These are phyloP conservation scores for Pterocarpus santalinus DNA, from an alignment of 306 rosid genomes.

Conservation along the genomic window DNA sequence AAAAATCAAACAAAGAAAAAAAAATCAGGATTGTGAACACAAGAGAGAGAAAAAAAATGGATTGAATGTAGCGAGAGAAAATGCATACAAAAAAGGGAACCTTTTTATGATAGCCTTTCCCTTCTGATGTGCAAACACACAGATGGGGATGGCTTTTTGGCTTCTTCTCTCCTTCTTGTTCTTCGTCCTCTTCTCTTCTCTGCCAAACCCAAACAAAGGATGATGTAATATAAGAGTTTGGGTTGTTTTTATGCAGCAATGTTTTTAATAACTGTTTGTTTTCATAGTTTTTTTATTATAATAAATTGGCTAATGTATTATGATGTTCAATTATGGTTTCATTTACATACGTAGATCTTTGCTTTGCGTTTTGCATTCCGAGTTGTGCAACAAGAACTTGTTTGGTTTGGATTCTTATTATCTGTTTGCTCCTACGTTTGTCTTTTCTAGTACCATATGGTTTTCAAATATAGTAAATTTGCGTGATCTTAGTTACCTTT, in stretches of 20 bases:
- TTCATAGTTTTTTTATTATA: background rate
- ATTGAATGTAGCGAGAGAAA: background rate
- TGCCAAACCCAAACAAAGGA: background rate
- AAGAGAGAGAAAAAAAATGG: background rate
- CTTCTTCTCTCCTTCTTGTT: constrained; percentile 36
- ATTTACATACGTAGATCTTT: background rate
- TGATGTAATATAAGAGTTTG: background rate
- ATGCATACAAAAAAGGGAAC: constrained; percentile 16
- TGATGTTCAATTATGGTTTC: constrained; percentile 17
- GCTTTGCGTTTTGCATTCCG: constrained; percentile 7
- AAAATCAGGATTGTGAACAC: background rate
- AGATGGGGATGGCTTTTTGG: constrained; percentile 53
- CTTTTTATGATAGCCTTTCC: constrained; percentile 41
- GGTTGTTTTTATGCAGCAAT: background rate
- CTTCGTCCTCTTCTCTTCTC: constrained; percentile 32
- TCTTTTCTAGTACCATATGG: background rate
- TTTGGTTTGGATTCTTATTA: background rate
- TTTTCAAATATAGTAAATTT: constrained; percentile 2
- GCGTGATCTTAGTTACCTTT: background rate
- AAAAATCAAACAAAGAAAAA: background rate
- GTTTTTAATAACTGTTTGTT: background rate
- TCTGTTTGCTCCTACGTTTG: background rate
- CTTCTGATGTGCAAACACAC: constrained; percentile 58
- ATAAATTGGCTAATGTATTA: background rate
- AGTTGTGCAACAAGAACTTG: background rate